Evolutionary conservation across 768 basidiomycete species (phyloP), one percentile per base, ranked within the genome.

Genomic region (Fistulinella prunicolor): DNA sequence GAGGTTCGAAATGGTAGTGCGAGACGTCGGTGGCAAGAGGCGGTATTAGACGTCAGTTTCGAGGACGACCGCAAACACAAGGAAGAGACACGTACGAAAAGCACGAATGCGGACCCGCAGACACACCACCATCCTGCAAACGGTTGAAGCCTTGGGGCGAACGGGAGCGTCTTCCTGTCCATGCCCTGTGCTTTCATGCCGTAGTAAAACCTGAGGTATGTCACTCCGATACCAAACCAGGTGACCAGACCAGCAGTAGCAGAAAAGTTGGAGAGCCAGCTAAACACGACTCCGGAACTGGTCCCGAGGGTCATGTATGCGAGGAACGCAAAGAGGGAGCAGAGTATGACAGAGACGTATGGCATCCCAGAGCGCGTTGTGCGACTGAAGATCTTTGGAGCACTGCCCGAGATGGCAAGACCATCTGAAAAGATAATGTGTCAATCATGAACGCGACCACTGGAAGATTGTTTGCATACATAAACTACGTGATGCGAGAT

Each of bases 101-200:
- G 61, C 1, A 62, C 52, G 4, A 65, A 45, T 8, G 56, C 59
- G n/a, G 63, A 58, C 0, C 60, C 59, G 21, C 64, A 53, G 8
- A 67, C 47, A 6, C 60, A 61, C 38, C 64, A 75, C 67, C 69
- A 77, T 10, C 63, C 71, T 0, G 64, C 68, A 35, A 59, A 77
- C 0, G 76, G 76, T 46, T 76, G 74, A 0, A 81, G 32, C 5
- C 50, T 45, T 0, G 74, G 61, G 0, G 54, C 37, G 58, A 71
- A 83, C 1, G 82, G 81, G 3, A 84, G 72, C 0, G 59, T 70
- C 3, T 35, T 49, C 24, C 78, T 70, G 56, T 73, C 69, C 45
- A 81, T 65, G 0, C 80, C 79, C 43, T 83, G 81, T 0, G 56
- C 64, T 43, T 68, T 67, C 56, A 76, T 49, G n/a, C 80, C 83